Base-by-base conservation (phyloP, 257 asterid species). In the Catharanthus roseus region DNA sequence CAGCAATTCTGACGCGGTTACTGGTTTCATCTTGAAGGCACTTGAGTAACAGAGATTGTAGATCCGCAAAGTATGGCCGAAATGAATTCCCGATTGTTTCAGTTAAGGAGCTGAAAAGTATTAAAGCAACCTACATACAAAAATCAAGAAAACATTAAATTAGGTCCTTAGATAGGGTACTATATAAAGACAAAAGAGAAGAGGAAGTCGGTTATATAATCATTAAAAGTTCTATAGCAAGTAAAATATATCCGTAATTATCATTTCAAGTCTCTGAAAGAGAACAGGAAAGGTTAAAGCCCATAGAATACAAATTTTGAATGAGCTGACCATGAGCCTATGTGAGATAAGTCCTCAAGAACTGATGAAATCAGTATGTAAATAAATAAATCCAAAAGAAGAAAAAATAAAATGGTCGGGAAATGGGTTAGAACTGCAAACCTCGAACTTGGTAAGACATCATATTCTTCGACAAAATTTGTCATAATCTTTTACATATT, bases 71-170 rank as follows among this genome's bases (percentile, higher is more conserved):
- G 84, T 88, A 86, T 33, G 97, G 99, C 66, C 78, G 91, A 85
- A 95, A 95, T 49, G 97, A 91, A 72, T 77, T 86, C 83, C 97
- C 97, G 24, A 91, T 90, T 69, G 99, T 95, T 84, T 91, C 99
- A n/a, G 97, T 95, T 83, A 91, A 84, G 77, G 99, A 95, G 91
- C 97, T 95, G 88, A 95, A 95, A 67, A 95, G 96, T 82, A 95
- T 88, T 88, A 95, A 86, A 12, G 97, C 97, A 80, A 95, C 99
- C 99, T 95, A 80, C 71, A 72, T 78, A 81, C 21, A 62, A 50
- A 77, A 68, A 75, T 51, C 69, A 82, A 69, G 70, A 65, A 76
- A 81, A 57, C 72, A 41, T 61, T 49, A 39, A 16, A 65, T 75
- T 73, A 75, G 79, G 53, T 19, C 24, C 19, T 33, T n/a, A 42